Base-by-base conservation (phyloP, 2,329 filamentous ascomycete species). In the Claviceps sp. region DNA sequence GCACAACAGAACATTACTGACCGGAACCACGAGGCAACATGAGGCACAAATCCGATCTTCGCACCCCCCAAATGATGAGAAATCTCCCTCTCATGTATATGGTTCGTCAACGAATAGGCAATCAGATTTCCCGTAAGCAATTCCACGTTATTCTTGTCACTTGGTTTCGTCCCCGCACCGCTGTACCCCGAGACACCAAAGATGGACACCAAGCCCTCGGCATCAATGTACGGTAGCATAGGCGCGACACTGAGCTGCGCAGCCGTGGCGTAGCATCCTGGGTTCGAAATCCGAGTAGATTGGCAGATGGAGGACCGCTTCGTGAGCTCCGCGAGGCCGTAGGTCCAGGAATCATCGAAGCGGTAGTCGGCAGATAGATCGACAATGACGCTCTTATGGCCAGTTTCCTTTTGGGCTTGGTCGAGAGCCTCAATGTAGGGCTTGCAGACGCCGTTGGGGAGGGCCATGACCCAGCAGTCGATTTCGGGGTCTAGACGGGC, bases 291-390 rank as follows among this genome's bases (percentile, higher is more conserved):
- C 52, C 88, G 82, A 16, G 78, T 89, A 5, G 91, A 81, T 58
- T 84, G 78, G 24, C 85, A 81, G 60, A 97, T 89, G 59, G 84
- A 78, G 55, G 79, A 78, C 52, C 91, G 82, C 66, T 82, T 81
- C 48, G 89, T 79, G 48, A 95, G 75, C 70, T 97, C 93, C 14
- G 89, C 89, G 4, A 96, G 82, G 59, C 88, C 89, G 63, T 96
- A 97, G 0, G 87, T 88, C 90, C 89, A 65, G 24, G 77, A 75
- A 52, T 76, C 72, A 63, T 95, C 85, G 66, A 96, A 97, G 49
- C 91, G 84, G 70, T 95, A 94, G 71, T 98, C 93, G 54, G 93
- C 93, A n/a, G 89, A 95, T 38, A 98, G 78, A 66, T 98, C 93
- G 46, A 98, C 77, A 59, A 97, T 87, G 42, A 97, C 74, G 60